phyloP scores from a whole-genome alignment of 148 eudicot species.

The Amaranthus palmeri region DNA sequence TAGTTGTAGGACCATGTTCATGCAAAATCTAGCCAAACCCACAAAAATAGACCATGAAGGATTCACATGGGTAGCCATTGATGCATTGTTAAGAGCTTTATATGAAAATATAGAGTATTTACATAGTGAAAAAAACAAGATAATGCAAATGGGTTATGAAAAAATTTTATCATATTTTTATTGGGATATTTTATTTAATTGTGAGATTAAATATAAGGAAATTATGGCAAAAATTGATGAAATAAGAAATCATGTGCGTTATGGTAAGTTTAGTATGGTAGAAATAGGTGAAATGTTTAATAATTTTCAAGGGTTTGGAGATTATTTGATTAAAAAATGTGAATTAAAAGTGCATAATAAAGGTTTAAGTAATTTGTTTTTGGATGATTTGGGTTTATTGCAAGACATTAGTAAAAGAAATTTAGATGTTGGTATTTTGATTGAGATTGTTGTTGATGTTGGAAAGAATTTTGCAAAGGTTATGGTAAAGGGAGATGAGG shows the following conservation, averaged over 20 bases:
- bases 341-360: neutral
- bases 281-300: slow-evolving; percentile 6
- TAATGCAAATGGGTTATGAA: neutral
- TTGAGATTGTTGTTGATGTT: slow-evolving; percentile 14
- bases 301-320: slow-evolving; percentile 2
- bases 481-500: slow-evolving; percentile 16
- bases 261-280: neutral
- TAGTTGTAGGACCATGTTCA: slow-evolving; percentile 15
- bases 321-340: slow-evolving; percentile 18
- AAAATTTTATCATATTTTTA: neutral
- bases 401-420: slow-evolving; percentile 7
- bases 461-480: slow-evolving; percentile 13
- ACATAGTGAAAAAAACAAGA: slow-evolving; percentile 1
- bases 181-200: neutral
- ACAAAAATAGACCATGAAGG: slow-evolving; percentile 9
- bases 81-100: slow-evolving; percentile 6
- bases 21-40: slow-evolving; percentile 9
- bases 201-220: slow-evolving; percentile 7
- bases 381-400: neutral
- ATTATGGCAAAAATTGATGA: slow-evolving; percentile 15
- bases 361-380: neutral
- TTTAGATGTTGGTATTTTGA: neutral
- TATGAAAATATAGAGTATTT: slow-evolving; percentile 3
- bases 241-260: neutral
- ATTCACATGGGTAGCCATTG: slow-evolving; percentile 15